Evolutionary conservation across 2,329 filamentous ascomycete species (phyloP).

Genomic region (Apiospora koreana): DNA sequence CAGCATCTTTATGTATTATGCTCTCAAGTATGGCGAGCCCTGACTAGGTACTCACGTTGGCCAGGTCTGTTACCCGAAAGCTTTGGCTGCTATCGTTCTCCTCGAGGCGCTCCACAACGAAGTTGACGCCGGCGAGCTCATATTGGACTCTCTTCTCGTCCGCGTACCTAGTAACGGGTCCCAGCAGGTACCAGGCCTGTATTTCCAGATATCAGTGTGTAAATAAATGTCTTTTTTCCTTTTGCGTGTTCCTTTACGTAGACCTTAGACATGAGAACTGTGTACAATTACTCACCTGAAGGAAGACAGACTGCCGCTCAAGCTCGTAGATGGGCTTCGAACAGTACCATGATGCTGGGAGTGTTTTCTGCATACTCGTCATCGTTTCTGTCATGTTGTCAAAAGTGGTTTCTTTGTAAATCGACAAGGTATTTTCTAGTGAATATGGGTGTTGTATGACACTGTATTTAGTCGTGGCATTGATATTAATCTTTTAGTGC

Average conservation of each 20-base stretch:
- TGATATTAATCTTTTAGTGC: too few relatives aligned
- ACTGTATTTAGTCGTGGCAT: too few relatives aligned
- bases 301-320: slow-evolving; percentile 1
- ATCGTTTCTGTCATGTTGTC: background rate
- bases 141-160: slow-evolving; percentile 8
- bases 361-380: background rate
- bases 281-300: background rate
- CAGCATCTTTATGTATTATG: background rate
- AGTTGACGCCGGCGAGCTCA: slow-evolving; percentile 12
- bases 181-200: slow-evolving; percentile 14
- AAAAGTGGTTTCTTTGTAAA: too few relatives aligned
- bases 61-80: background rate
- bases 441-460: too few relatives aligned
- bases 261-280: background rate
- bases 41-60: background rate
- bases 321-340: slow-evolving; percentile 13
- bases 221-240: background rate
- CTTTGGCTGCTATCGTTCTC: background rate
- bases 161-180: slow-evolving; percentile 12
- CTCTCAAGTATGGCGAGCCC: too few relatives aligned
- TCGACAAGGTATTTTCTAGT: too few relatives aligned
- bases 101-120: slow-evolving; percentile 9
- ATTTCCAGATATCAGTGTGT: background rate
- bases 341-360: slow-evolving; percentile 11
- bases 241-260: too few relatives aligned